phyloP scores from a whole-genome alignment of 352 stramenopile species.

The Pythium brassicae region DNA sequence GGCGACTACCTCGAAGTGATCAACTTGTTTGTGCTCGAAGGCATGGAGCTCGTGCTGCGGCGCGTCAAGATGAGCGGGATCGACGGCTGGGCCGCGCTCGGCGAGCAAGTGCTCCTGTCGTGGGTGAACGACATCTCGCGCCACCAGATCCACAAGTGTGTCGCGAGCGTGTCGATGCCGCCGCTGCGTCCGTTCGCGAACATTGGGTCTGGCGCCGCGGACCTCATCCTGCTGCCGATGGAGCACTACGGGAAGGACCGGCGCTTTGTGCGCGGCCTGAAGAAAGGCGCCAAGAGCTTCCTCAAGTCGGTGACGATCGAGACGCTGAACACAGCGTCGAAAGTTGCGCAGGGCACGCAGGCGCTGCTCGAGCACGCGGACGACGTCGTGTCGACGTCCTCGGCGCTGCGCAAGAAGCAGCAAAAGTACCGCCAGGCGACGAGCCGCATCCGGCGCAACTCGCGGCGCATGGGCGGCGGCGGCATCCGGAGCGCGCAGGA shows the following conservation, averaged over 20 bases:
- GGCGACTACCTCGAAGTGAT: slow-evolving; percentile 88
- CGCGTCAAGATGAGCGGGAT: slow-evolving; percentile 82
- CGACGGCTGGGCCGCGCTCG: slow-evolving; percentile 66
- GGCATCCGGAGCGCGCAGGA: slow-evolving; percentile 75
- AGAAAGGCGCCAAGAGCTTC: slow-evolving; percentile 85
- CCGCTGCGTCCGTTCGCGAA: slow-evolving; percentile 83
- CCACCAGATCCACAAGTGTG: slow-evolving; percentile 86
- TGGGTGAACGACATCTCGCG: slow-evolving; percentile 88
- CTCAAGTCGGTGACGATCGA: slow-evolving; percentile 87
- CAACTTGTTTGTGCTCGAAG: slow-evolving; percentile 85
- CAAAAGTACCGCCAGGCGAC: slow-evolving; percentile 77
- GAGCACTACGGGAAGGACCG: slow-evolving; percentile 83
- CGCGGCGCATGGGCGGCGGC: slow-evolving; percentile 65
- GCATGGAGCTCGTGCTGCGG: slow-evolving; percentile 84
- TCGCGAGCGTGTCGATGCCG: slow-evolving; percentile 84
- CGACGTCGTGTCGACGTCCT: slow-evolving; percentile 71
- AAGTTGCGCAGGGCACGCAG: slow-evolving; percentile 79
- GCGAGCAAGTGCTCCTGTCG: slow-evolving; percentile 74
- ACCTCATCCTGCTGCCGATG: slow-evolving; percentile 84
- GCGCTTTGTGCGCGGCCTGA: slow-evolving; percentile 75
- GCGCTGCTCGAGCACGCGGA: slow-evolving; percentile 79
- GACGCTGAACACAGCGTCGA: slow-evolving; percentile 81
- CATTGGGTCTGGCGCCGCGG: slow-evolving; percentile 77
- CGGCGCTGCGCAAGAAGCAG: slow-evolving; percentile 55
- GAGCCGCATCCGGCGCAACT: slow-evolving; percentile 79